These are phyloP conservation scores for Phytophthora pisi DNA, from an alignment of 352 stramenopile genomes.

Conservation along the genomic window DNA sequence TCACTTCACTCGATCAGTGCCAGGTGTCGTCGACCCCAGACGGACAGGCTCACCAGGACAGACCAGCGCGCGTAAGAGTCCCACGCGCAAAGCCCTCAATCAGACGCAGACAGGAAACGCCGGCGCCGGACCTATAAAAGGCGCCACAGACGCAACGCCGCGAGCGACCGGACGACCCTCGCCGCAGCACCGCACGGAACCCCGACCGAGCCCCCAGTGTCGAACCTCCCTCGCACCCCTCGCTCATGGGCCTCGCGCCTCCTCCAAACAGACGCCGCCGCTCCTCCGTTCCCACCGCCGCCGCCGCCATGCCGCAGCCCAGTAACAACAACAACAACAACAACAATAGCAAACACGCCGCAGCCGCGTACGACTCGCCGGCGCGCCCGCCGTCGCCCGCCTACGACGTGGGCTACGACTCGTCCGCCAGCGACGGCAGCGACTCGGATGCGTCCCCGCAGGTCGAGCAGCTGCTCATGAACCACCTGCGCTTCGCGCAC, in stretches of 20 bases:
- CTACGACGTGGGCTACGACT: conserved; percentile 17
- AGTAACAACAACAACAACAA: not conserved
- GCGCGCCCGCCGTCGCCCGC: conserved; percentile 24
- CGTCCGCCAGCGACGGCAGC: conserved; percentile 7
- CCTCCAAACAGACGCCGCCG: not conserved
- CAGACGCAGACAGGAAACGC: conserved; percentile 18
- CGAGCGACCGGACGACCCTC: conserved; percentile 8
- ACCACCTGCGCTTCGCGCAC: conserved; percentile 67
- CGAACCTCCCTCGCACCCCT: conserved; percentile 8
- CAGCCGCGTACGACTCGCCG: conserved; percentile 15
- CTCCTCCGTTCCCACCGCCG: not conserved
- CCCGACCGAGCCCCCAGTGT: conserved; percentile 7
- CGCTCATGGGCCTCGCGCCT: conserved; percentile 30
- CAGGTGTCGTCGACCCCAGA: conserved; percentile 19
- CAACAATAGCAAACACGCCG: conserved; percentile 11
- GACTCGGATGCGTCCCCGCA: conserved; percentile 23
- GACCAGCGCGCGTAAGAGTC: conserved; percentile 1
- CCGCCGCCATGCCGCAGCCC: conserved; percentile 16
- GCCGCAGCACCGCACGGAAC: not conserved
- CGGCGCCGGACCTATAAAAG: not conserved
- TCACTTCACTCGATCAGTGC: conserved; percentile 1
- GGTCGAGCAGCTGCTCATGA: conserved; percentile 57
- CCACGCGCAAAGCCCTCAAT: conserved; percentile 6
- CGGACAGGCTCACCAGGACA: conserved; percentile 11
- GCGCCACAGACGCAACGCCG: not conserved